These are phyloP conservation scores for Suillus plorans DNA, from an alignment of 768 basidiomycete species.

Conservation along the genomic window DNA sequence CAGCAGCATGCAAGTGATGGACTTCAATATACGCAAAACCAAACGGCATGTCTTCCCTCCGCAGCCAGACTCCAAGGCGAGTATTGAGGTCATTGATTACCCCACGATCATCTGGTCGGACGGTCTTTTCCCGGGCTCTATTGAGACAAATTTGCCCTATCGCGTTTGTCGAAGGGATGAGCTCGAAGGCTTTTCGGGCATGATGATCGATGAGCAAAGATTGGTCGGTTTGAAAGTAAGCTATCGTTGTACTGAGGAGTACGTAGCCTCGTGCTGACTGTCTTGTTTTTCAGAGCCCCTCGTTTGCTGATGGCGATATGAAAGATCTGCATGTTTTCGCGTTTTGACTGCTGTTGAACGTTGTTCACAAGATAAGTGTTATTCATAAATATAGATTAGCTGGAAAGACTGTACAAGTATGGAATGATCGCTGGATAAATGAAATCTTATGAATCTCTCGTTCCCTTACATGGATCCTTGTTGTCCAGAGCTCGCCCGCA, in stretches of 20 bases:
- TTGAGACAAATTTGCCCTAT: conserved; percentile 34
- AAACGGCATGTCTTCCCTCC: conserved; percentile 5
- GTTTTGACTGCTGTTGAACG: conserved; percentile 20
- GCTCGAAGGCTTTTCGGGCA: conserved; percentile 33
- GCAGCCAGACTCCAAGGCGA: not conserved
- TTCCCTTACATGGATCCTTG: not conserved
- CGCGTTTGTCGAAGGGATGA: conserved; percentile 23
- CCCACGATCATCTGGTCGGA: conserved; percentile 14
- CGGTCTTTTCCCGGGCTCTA: conserved; percentile 21
- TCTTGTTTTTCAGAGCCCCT: conserved; percentile 16
- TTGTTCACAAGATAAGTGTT: not conserved
- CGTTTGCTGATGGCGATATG: conserved; percentile 32
- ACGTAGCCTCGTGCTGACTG: not conserved
- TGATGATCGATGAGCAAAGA: conserved; percentile 44
- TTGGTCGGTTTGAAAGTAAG: conserved; percentile 42
- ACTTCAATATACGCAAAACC: conserved; percentile 29
- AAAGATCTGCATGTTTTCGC: conserved; percentile 34
- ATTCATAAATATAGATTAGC: not conserved
- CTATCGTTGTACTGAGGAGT: not conserved
- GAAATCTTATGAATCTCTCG: not conserved
- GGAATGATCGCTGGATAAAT: not conserved
- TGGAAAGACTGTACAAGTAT: not conserved
- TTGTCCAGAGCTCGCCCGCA: no score
- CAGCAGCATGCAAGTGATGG: conserved; percentile 21
- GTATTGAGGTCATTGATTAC: conserved; percentile 8